These are phyloP conservation scores for Ogataea neopini DNA, from an alignment of 805 yeast genomes.

Conservation along the genomic window DNA sequence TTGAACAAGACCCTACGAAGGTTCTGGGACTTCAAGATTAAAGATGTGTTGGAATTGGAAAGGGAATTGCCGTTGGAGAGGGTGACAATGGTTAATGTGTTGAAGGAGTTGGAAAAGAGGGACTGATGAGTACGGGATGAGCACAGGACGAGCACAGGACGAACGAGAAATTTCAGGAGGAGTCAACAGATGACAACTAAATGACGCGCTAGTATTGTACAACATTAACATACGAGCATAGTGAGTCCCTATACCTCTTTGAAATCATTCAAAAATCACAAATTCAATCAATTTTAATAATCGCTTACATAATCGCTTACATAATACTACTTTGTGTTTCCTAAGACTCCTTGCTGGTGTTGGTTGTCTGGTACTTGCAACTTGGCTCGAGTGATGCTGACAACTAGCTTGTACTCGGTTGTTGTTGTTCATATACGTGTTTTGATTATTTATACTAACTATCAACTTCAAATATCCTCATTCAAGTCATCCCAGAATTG, in stretches of 20 bases:
- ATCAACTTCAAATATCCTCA: constrained; percentile 56
- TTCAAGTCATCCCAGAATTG: constrained; percentile 93
- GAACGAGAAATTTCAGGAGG: no score
- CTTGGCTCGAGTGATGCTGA: no score
- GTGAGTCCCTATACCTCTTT: no score
- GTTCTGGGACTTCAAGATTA: constrained; percentile 49
- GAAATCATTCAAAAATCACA: not conserved
- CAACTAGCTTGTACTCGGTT: no score
- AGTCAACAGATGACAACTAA: not conserved
- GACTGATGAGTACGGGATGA: not conserved
- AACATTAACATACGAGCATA: no score
- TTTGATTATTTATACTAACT: not conserved
- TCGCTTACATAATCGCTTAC: no score
- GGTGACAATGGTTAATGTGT: constrained; percentile 32
- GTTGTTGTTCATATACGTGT: not conserved
- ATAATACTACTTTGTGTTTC: no score
- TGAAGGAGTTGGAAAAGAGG: constrained; percentile 18
- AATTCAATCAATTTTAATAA: no score
- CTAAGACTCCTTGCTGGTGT: no score
- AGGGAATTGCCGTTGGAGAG: constrained; percentile 37
- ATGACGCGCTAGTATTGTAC: no score
- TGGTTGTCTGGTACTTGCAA: no score
- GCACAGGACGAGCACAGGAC: not conserved
- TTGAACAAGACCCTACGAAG: constrained; percentile 49
- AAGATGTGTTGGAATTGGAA: constrained; percentile 47